Base-by-base conservation (phyloP, 148 eudicot genomes). In the Spergularia marina region DNA sequence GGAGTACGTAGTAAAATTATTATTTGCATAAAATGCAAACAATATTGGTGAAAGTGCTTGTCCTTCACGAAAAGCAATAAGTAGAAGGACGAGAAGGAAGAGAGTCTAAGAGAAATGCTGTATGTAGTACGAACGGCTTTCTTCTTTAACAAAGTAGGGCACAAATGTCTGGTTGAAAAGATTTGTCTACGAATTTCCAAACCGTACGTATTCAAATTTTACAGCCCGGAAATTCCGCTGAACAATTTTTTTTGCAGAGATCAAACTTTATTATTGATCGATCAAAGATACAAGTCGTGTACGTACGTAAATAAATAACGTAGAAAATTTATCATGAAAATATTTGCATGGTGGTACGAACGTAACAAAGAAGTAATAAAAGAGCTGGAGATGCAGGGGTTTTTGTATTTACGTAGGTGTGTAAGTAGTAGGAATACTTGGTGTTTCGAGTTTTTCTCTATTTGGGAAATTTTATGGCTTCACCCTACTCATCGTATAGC, bases 151-250 rank as follows among this genome's bases (percentile, higher is more conserved):
- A 14, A 55, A 51, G 57, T 74, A 74, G 61, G 76, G 71, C 63
- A 65, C 72, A 75, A 65, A 75, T 72, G 75, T 72, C 53, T 72
- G 55, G 17, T 21, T 49, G 78, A 66, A 66, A 75, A 39, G 41
- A 36, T 66, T 18, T 65, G 36, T 54, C 72, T n/a, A 30, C 39
- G 55, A 30, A 41, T 41, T 30, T 25, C 13, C 14, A 55, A 66
- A 15, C 12, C 47, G 36, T 73, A 54, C 67, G 53, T 20, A 41
- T 71, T 30, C 11, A 71, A 78, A 16, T 30, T 70, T 64, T 40
- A 71, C 55, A 64, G 71, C 80, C 80, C 80, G 76, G 30, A 78
- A 71, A 20, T 64, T 78, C 1, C 76, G 80, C 80, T 78, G 76
- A 36, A 63, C 36, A 14, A 7, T 25, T 58, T 58, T 15, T 17